Evolutionary conservation across 2,329 filamentous ascomycete genomes (phyloP).

Genomic region (Scedosporium minutisporum): DNA sequence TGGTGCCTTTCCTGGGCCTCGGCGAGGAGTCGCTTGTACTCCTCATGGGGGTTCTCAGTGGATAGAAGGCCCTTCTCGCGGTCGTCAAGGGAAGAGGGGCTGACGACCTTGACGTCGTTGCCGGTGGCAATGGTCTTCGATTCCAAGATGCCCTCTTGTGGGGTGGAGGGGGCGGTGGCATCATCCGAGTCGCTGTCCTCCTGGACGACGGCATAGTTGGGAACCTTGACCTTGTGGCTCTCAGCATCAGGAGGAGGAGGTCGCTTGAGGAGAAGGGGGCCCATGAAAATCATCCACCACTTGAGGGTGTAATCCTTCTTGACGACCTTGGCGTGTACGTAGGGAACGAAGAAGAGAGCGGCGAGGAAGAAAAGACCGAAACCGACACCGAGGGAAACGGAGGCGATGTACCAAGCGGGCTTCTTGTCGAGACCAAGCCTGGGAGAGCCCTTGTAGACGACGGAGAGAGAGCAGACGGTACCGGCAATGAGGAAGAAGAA

Average conservation of each 20-base stretch:
- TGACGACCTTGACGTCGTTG: conserved; percentile 8
- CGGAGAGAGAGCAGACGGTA: conserved; percentile 64
- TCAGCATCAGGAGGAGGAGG: conserved; percentile 42
- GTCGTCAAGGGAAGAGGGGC: too few relatives aligned
- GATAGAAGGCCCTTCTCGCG: too few relatives aligned
- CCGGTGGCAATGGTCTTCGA: conserved; percentile 29
- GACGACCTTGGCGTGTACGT: conserved; percentile 55
- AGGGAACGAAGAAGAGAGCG: conserved; percentile 65
- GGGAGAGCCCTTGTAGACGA: conserved; percentile 75
- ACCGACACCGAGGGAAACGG: conserved; percentile 57
- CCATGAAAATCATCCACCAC: conserved; percentile 52
- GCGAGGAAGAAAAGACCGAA: conserved; percentile 49
- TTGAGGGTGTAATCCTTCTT: conserved; percentile 57
- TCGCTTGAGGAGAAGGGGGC: conserved; percentile 56
- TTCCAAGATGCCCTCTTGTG: conserved; percentile 9
- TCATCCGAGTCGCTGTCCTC: conserved; percentile 13
- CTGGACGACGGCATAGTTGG: conserved; percentile 71
- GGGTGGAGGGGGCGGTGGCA: conserved; percentile 9
- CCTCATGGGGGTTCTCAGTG: conserved; percentile 36
- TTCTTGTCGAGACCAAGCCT: conserved; percentile 56
- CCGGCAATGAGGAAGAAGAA: conserved; percentile 70
- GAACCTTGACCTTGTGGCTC: conserved; percentile 40
- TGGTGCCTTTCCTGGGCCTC: conserved; percentile 49
- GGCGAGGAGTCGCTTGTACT: conserved; percentile 52
- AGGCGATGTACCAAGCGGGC: conserved; percentile 56